These are phyloP conservation scores for Xerocomellus dryophilus DNA, from an alignment of 768 basidiomycete genomes.

Conservation along the genomic window DNA sequence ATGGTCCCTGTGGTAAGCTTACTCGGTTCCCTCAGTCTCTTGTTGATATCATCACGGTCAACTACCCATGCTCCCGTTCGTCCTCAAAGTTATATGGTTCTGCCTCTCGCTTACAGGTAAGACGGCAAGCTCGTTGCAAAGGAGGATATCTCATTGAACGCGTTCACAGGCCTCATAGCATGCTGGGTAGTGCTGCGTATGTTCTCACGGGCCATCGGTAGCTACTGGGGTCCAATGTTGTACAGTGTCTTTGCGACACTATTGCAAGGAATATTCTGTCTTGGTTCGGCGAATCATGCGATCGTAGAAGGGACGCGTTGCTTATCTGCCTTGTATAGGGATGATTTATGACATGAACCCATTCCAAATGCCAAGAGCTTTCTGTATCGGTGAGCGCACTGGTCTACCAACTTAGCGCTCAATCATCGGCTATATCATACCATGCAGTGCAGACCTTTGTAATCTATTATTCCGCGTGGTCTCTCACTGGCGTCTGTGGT, in stretches of 20 bases:
- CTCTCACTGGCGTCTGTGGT: conserved; percentile 43
- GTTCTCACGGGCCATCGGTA: conserved; percentile 43
- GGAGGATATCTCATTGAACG: neutral
- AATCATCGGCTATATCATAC: conserved; percentile 12
- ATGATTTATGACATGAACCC: conserved; percentile 66
- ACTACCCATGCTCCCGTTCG: conserved; percentile 49
- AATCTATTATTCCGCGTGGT: conserved; percentile 42
- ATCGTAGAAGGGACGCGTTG: neutral
- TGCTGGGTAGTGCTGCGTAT: conserved; percentile 49
- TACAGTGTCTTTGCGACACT: conserved; percentile 51
- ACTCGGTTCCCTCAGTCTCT: neutral
- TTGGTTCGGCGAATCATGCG: conserved; percentile 42
- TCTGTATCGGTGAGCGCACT: conserved; percentile 49
- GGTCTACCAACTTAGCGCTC: neutral
- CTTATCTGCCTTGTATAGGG: conserved; percentile 36
- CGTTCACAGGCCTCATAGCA: conserved; percentile 43
- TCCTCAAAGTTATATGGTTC: conserved; percentile 58
- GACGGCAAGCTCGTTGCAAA: neutral
- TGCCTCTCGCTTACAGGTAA: conserved; percentile 53
- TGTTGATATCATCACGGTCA: neutral
- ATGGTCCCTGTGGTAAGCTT: neutral
- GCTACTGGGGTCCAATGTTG: conserved; percentile 46
- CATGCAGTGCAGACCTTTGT: conserved; percentile 24
- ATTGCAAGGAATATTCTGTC: conserved; percentile 54
- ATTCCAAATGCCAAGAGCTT: conserved; percentile 50